Evolutionary conservation across 106 monocot genomes (phyloP).

Genomic region (Iris macrosiphon): DNA sequence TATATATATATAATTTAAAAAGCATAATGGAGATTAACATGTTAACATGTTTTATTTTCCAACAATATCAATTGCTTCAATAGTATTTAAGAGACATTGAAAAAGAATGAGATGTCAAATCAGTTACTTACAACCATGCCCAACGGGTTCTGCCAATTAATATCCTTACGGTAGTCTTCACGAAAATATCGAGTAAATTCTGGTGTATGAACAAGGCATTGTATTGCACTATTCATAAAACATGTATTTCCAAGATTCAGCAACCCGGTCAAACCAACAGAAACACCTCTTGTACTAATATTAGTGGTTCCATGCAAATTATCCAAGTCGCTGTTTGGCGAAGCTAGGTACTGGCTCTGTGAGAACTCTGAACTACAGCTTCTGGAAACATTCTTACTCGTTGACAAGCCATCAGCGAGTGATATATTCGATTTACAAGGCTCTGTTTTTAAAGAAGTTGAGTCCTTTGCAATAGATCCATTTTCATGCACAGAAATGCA

Average conservation of each 20-base stretch:
- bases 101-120: constrained; percentile 1
- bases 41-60: too few relatives aligned
- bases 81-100: too few relatives aligned
- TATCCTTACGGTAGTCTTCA: constrained; percentile 92
- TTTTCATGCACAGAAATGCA: constrained; percentile 64
- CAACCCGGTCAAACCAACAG: constrained; percentile 81
- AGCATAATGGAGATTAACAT: too few relatives aligned
- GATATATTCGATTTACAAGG: constrained; percentile 39
- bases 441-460: constrained; percentile 43
- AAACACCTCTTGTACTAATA: constrained; percentile 52
- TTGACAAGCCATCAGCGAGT: constrained; percentile 50
- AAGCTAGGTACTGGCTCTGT: constrained; percentile 50
- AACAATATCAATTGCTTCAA: too few relatives aligned
- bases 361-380: constrained; percentile 62
- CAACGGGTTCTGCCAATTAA: constrained; percentile 94
- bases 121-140: constrained; percentile 93
- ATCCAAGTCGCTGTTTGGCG: constrained; percentile 58
- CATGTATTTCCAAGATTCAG: constrained; percentile 99
- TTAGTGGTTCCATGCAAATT: constrained; percentile 41
- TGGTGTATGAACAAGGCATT: constrained; percentile 98
- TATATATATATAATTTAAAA: too few relatives aligned
- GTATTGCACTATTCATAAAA: constrained; percentile 98
- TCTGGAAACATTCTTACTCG: constrained; percentile 56
- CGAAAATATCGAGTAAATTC: constrained; percentile 93
- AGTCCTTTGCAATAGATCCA: constrained; percentile 62